A percentile compares a stretch with the other conserved stretches of the same genome.
Evolutionary conservation across 139 green algal species (phyloP).

Genomic region (Nannochloris sp.): DNA sequence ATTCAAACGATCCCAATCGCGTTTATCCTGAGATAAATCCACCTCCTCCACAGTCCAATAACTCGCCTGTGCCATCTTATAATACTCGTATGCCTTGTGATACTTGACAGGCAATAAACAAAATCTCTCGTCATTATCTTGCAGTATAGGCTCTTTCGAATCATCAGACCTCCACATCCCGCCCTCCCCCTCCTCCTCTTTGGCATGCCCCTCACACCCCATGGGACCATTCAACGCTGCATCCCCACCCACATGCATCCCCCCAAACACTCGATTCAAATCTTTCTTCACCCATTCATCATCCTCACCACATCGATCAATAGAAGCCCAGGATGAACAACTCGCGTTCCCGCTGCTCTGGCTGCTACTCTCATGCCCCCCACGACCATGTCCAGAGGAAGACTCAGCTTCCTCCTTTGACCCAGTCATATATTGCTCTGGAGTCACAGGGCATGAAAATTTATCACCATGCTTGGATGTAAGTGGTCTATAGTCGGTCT

Average conservation of each 20-base stretch:
- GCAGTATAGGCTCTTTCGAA: conserved; percentile 25
- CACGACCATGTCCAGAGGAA: too few relatives aligned
- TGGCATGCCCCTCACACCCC: background rate
- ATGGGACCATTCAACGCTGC: background rate
- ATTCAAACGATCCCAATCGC: conserved; percentile 52
- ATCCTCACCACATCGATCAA: background rate
- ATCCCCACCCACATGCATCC: background rate
- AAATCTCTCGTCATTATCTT: conserved; percentile 22
- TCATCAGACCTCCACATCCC: background rate
- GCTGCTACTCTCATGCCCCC: too few relatives aligned
- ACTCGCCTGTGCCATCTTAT: conserved; percentile 65
- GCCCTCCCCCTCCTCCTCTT: background rate
- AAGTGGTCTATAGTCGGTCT: too few relatives aligned
- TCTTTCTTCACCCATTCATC: background rate
- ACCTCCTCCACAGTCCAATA: conserved; percentile 79
- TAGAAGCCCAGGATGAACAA: too few relatives aligned
- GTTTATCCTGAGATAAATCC: conserved; percentile 55
- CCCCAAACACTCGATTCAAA: background rate
- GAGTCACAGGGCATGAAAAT: background rate
- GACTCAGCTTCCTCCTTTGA: background rate
- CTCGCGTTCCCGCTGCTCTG: too few relatives aligned
- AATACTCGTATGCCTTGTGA: conserved; percentile 45
- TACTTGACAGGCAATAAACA: conserved; percentile 34
- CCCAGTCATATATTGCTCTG: background rate
- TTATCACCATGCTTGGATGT: background rate